Evolutionary conservation across 2,329 filamentous ascomycete species (phyloP), one percentile per base, ranked within the genome.

Genomic region (Nemania serpens): DNA sequence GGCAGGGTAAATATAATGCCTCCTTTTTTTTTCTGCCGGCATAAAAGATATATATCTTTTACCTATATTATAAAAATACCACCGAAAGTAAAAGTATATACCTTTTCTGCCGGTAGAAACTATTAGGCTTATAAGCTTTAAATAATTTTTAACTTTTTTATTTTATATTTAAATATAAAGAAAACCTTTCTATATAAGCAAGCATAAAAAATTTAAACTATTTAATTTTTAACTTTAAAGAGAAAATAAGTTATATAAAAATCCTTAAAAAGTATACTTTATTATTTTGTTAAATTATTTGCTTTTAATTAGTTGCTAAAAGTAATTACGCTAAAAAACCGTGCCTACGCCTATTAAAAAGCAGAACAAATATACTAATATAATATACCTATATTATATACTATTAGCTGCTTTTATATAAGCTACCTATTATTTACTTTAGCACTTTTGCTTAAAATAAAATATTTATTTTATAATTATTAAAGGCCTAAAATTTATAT

Each of bases 361-460:
- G 41, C 17, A 20, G 17, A 20, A 43, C 41, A 43, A 42, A 42
- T 42, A 42, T 13, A 17, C 22, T 47, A 47, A 22, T 29, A 29
- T 47, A 29, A 47, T 15, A 47, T 17, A 12, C 43, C 43, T 12
- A 20, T 12, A 12, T 47, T 25, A 29, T 47, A 22, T 47, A 17
- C 15, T 22, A 22, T 36, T 36, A 17, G 13, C 22, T 17, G 7
- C 15, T 25, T 47, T 47, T 47, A 47, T 17, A 25, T 17, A 29
- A 25, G 18, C 22, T 47, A 47, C 15, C 15, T 36, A 36, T 36
- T 36, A 7, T 36, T 36, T 36, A 36, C 33, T 13, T 13, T 18
- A 49, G 22, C 43, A 47, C 43, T 47, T 5, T 47, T 47, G 13
- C 43, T 47, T 47, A n/a, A 50, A 50, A 52, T 52, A 22, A 52